Evolutionary conservation across 305 asterid genomes (phyloP).

Genomic region (Solanum hybrid): DNA sequence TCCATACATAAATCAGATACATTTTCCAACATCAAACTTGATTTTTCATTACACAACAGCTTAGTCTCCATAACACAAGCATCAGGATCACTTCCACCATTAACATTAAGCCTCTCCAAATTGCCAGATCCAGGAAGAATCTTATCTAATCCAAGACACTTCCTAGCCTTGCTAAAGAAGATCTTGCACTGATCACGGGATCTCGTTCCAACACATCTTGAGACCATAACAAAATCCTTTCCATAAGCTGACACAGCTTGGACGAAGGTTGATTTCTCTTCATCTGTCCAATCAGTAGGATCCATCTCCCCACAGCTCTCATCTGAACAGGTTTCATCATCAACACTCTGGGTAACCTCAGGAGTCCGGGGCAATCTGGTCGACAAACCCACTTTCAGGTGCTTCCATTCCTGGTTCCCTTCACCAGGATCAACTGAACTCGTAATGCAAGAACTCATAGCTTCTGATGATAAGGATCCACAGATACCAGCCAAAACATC

Average conservation of each 20-base stretch:
- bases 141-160: constrained; percentile 69
- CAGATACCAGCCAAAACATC: constrained; percentile 96
- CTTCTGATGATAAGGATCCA: constrained; percentile 93
- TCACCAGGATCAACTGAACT: constrained; percentile 80
- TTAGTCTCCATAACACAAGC: constrained; percentile 53
- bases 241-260: constrained; percentile 74
- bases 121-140: constrained; percentile 34
- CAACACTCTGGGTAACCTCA: constrained; percentile 53
- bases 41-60: constrained; percentile 34
- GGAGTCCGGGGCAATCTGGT: constrained; percentile 58
- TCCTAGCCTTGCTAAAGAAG: constrained; percentile 81
- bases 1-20: constrained; percentile 25
- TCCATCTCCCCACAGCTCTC: constrained; percentile 91
- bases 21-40: constrained; percentile 32
- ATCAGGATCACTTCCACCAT: constrained; percentile 62
- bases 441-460: constrained; percentile 89
- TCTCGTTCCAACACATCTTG: constrained; percentile 57
- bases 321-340: constrained; percentile 77
- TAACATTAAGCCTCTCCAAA: constrained; percentile 30
- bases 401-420: constrained; percentile 53
- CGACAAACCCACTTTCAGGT: constrained; percentile 41
- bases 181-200: constrained; percentile 76
- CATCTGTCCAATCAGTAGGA: constrained; percentile 80
- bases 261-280: constrained; percentile 64
- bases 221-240: constrained; percentile 67